Base-by-base conservation (phyloP, 2,329 filamentous ascomycete species). In the Cladorrhinum sp. region DNA sequence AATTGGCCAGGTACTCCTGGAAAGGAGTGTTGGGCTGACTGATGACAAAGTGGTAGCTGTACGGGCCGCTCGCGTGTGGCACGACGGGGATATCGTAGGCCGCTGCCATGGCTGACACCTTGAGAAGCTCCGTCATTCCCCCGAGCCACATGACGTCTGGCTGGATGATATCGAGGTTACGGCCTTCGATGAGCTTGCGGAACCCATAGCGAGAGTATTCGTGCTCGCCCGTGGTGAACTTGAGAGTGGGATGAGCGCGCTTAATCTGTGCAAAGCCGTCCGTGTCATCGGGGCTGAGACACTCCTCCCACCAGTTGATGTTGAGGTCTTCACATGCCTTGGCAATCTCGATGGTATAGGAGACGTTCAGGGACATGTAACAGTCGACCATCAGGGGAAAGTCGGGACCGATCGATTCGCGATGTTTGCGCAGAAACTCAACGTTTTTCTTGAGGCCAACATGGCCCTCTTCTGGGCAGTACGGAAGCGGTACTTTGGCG, bases 271-370 rank as follows among this genome's bases (percentile, higher is more conserved):
- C 89, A 70, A 96, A 96, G 60, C 93, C 93, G 70, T 96, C 93
- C 53, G 90, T 91, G 78, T 97, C 93, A 75, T 97, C 93, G 10
- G 93, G 93, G 28, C 88, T 90, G 64, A 97, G 79, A 66, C 92
- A 96, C 79, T 97, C 93, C 79, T 97, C 93, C 92, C 92, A 96
- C 93, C 93, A 97, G 79, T 96, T 92, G 73, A 97, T 93, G 75
- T 94, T 84, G 67, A 96, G 83, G 67, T 92, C 87, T 68, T 91
- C 85, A 72, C 89, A 92, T 56, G 88, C 89, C 77, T 93, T 90
- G 63, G 90, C 93, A 23, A 97, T 82, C 75, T 96, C 89, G 68
- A 97, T 96, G 3, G 91, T 96, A 78, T 97, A 97, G 1, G 90
- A 80, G 24, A 97, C 93, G 70, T 93, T 96, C 71, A 97, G 80